Evolutionary conservation across 106 monocot species (phyloP), one percentile per base, ranked within the genome.

Genomic region (Dioscorea alata): DNA sequence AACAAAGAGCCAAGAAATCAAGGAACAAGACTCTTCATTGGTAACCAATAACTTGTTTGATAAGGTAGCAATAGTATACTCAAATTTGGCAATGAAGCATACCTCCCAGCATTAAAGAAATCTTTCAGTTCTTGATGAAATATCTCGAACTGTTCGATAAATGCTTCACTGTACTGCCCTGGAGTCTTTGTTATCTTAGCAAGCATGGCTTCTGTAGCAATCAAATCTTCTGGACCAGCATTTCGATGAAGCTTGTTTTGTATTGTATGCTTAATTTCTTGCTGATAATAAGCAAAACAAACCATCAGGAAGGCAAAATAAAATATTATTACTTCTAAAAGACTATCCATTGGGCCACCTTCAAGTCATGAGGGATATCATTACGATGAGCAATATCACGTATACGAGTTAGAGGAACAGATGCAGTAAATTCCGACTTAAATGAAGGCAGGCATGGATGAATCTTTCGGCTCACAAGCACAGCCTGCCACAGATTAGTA

Each of bases 81-180:
- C 15, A 24, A 61, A 71, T 61, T 71, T 14, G 19, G 65, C 6
- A 49, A 73, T 50, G 18, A n/a, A 70, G 68, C 67, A 57, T 53
- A 95, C 95, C 95, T 96, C 69, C 95, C 95, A 69, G 95, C 95
- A 86, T 96, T 96, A 71, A 96, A 96, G 70, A 96, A 96, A 84
- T 96, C 95, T 82, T 91, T 91, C 17, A 96, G 91, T 75, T 96
- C 95, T 19, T 63, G 57, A 63, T 89, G 74, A 69, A 96, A 96
- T 79, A 96, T 92, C 75, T 84, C 91, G 79, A 96, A 96, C 80
- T 96, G 91, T 54, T 88, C 91, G 57, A 96, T 51, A 75, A 96
- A 96, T 67, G 81, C 73, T 76, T 80, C 79, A 66, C 82, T 96
- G 67, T 88, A 96, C 67, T 96, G 74, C 53, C 91, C 91, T 48